A percentile compares a stretch with the other conserved stretches of the same genome.
Conservation (phyloP, 345 rosid species). For the Luvunga scandens region DNA sequence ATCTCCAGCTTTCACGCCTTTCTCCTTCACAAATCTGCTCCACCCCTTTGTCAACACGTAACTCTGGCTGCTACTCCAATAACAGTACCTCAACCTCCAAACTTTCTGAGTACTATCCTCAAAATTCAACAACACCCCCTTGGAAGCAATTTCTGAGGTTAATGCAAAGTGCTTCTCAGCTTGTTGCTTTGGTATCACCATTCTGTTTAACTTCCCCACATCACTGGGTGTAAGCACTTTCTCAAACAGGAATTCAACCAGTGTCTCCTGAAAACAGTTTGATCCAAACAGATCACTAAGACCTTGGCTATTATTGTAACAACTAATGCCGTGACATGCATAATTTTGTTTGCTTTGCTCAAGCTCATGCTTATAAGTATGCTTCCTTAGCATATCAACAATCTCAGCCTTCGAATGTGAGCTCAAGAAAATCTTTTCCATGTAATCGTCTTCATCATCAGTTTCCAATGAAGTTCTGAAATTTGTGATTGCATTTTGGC, state of each 20-base stretch:
- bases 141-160: slow-evolving; percentile 19
- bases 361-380: slow-evolving; percentile 51
- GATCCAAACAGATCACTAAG: background rate
- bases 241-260: slow-evolving; percentile 39
- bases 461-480: slow-evolving; percentile 25
- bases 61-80: slow-evolving; percentile 69
- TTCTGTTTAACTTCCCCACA: slow-evolving; percentile 55
- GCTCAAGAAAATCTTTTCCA: slow-evolving; percentile 38
- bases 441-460: slow-evolving; percentile 16
- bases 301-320: background rate
- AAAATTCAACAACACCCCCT: slow-evolving; percentile 38
- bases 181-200: slow-evolving; percentile 58
- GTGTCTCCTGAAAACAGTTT: slow-evolving; percentile 1
- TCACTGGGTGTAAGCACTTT: slow-evolving; percentile 60
- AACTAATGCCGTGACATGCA: background rate
- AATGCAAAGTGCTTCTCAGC: slow-evolving; percentile 56
- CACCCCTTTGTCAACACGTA: slow-evolving; percentile 62
- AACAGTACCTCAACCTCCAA: slow-evolving; percentile 58
- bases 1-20: slow-evolving; percentile 50
- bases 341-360: slow-evolving; percentile 39
- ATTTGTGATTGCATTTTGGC: slow-evolving; percentile 52
- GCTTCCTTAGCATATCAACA: slow-evolving; percentile 62
- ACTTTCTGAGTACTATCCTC: slow-evolving; percentile 44
- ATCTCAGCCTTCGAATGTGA: slow-evolving; percentile 56
- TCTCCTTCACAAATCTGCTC: slow-evolving; percentile 62